Conservation (phyloP, 108 stramenopile genomes). For the Nitzschia inconspicua region DNA sequence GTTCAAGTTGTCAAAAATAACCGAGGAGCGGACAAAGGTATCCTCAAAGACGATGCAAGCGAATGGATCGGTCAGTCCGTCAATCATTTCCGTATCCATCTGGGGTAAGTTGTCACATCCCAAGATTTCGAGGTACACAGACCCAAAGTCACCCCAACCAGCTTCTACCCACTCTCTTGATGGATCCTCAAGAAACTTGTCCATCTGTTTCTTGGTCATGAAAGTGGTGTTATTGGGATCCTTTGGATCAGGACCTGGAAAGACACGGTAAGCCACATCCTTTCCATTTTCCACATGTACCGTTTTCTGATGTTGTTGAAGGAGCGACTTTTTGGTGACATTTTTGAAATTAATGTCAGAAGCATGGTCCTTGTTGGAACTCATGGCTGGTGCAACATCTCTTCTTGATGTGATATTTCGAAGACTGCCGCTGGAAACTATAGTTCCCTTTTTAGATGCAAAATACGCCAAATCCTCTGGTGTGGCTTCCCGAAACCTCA, state of each 20-base stretch:
- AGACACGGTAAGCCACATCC: conserved; percentile 23
- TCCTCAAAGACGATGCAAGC: conserved; percentile 47
- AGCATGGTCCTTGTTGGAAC: conserved; percentile 1
- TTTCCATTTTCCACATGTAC: neutral
- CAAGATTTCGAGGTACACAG: conserved; percentile 37
- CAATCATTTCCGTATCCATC: conserved; percentile 18
- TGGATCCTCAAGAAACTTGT: conserved; percentile 22
- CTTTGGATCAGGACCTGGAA: conserved; percentile 59
- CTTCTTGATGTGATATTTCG: too few relatives aligned
- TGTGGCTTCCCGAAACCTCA: conserved; percentile 50
- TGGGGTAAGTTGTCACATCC: conserved; percentile 43
- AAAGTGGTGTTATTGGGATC: conserved; percentile 30
- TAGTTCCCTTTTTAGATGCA: conserved; percentile 5
- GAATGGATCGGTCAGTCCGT: conserved; percentile 33
- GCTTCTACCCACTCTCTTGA: conserved; percentile 28
- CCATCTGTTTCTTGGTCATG: conserved; percentile 38
- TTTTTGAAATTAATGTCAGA: conserved; percentile 33
- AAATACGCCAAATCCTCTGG: conserved; percentile 42
- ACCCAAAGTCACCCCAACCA: conserved; percentile 22
- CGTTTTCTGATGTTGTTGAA: conserved; percentile 36
- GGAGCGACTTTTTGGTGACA: conserved; percentile 27
- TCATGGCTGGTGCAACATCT: neutral
- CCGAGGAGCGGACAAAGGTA: conserved; percentile 33
- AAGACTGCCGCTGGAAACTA: too few relatives aligned
- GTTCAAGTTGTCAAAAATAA: conserved; percentile 31